Evolutionary conservation across 2,329 filamentous ascomycete genomes (phyloP).

Genomic region (Sphaerostilbella broomeana): DNA sequence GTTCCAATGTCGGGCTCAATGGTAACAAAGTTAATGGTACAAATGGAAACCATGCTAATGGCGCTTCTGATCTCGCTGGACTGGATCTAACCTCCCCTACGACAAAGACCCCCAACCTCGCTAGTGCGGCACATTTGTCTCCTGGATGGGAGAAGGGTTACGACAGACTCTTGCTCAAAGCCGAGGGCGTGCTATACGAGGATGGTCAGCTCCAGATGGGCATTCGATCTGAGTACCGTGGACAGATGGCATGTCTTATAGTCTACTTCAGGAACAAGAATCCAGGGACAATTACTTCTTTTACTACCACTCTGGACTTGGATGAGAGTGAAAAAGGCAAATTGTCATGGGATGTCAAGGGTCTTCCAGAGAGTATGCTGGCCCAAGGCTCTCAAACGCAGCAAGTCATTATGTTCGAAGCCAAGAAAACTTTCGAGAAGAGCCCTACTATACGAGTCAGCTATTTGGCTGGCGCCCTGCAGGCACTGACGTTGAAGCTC

Average conservation of each 20-base stretch:
- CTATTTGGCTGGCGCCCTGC: conserved; percentile 87
- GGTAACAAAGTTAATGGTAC: conserved; percentile 39
- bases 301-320: conserved; percentile 89
- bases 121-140: conserved; percentile 84
- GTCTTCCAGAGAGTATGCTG: conserved; percentile 77
- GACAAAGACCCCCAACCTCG: conserved; percentile 71
- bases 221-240: conserved; percentile 86
- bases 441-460: conserved; percentile 89
- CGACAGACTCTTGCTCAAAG: conserved; percentile 68
- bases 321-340: conserved; percentile 57
- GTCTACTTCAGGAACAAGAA: conserved; percentile 96
- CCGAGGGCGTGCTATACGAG: conserved; percentile 89
- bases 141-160: conserved; percentile 93
- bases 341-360: conserved; percentile 81
- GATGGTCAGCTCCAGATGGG: conserved; percentile 92
- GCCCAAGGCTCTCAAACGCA: conserved; percentile 70
- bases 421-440: conserved; percentile 71
- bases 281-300: conserved; percentile 74
- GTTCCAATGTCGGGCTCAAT: conserved; percentile 45
- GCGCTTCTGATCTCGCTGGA: conserved; percentile 65
- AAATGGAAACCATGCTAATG: conserved; percentile 45
- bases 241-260: conserved; percentile 92
- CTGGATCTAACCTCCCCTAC: conserved; percentile 66
- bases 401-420: conserved; percentile 92
- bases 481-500: conserved; percentile 85